A percentile compares a stretch with the other conserved stretches of the same genome.
phyloP scores from a whole-genome alignment of 2,329 filamentous ascomycete genomes.

The Sporothrix variecibatus region DNA sequence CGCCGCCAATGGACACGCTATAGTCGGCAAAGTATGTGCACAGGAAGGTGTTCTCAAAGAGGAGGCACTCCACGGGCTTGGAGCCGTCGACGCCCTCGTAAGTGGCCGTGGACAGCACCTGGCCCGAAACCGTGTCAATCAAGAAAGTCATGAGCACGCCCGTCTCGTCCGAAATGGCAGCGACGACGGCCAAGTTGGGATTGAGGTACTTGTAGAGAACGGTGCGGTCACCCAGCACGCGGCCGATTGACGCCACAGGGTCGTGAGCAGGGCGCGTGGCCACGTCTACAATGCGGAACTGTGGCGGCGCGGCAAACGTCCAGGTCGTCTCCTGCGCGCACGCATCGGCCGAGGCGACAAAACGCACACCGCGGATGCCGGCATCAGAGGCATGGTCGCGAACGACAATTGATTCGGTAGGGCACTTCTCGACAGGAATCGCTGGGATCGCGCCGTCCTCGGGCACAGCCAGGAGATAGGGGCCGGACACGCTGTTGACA shows the following conservation, averaged over 20 bases:
- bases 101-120: constrained; percentile 69
- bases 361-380: constrained; percentile 59
- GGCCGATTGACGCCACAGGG: constrained; percentile 90
- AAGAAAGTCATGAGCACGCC: constrained; percentile 72
- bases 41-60: constrained; percentile 94
- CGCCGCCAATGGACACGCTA: not conserved
- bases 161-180: constrained; percentile 61
- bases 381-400: constrained; percentile 42
- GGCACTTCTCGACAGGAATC: constrained; percentile 48
- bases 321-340: constrained; percentile 59
- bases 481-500: constrained; percentile 54
- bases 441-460: constrained; percentile 51
- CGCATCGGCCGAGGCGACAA: constrained; percentile 46
- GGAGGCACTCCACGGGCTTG: constrained; percentile 72
- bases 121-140: constrained; percentile 82
- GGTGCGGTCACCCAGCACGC: constrained; percentile 86
- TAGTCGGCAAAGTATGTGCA: constrained; percentile 74
- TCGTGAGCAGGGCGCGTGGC: constrained; percentile 73
- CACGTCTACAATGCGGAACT: constrained; percentile 68
- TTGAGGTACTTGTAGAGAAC: constrained; percentile 98
- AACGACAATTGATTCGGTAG: constrained; percentile 58
- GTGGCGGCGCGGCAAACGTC: constrained; percentile 68
- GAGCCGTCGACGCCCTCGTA: constrained; percentile 73
- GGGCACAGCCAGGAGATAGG: constrained; percentile 57
- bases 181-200: constrained; percentile 78